phyloP scores from a whole-genome alignment of 116 monocot species.

The Trichopus zeylanicus region DNA sequence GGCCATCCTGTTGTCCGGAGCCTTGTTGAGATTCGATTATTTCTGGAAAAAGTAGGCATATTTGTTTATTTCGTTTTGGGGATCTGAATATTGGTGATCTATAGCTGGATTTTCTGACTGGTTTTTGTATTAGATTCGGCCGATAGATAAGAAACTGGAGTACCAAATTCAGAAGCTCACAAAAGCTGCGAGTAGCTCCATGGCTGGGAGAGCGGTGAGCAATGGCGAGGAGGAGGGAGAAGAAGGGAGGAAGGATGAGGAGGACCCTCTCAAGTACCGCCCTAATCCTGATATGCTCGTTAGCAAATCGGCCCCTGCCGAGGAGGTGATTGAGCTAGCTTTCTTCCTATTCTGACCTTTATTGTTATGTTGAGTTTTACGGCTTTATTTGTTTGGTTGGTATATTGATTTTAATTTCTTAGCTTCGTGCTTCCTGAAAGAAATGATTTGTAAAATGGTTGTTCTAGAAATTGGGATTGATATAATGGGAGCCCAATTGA shows the following conservation, averaged over 20 bases:
- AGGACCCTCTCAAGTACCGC: no score
- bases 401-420: background rate
- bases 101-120: background rate
- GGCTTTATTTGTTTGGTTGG: background rate
- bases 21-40: conserved; percentile 78
- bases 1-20: conserved; percentile 64
- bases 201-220: conserved; percentile 14
- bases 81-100: conserved; percentile 2
- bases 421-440: no score
- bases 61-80: background rate
- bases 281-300: conserved; percentile 86
- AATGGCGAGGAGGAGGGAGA: conserved; percentile 12
- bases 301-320: conserved; percentile 31
- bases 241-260: conserved; percentile 22
- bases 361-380: background rate
- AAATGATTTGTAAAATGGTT: no score
- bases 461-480: no score
- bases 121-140: conserved; percentile 43
- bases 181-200: conserved; percentile 31
- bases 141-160: conserved; percentile 89
- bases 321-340: conserved; percentile 31
- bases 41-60: conserved; percentile 71
- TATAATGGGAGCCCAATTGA: no score
- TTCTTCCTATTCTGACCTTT: background rate
- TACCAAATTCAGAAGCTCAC: conserved; percentile 87